Conservation (phyloP, 208 protist genomes). For the Polymyxa betae region DNA sequence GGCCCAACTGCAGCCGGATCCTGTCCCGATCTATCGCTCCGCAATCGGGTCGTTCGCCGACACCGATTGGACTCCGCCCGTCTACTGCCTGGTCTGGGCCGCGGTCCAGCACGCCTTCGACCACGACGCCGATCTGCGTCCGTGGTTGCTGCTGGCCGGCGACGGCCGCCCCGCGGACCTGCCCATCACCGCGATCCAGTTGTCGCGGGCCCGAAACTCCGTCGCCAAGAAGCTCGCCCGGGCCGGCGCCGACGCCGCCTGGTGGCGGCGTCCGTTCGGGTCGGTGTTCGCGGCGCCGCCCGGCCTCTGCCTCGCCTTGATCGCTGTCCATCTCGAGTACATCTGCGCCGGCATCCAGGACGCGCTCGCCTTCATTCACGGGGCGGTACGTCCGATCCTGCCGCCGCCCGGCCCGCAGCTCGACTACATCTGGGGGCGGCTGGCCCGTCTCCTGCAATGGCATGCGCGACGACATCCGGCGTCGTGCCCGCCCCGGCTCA, state of each 20-base stretch:
- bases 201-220: neutral
- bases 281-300: neutral
- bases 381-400: neutral
- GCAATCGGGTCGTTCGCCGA: no score
- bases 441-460: neutral
- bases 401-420: slow-evolving; percentile 31
- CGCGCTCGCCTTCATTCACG: neutral
- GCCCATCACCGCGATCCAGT: neutral
- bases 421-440: neutral
- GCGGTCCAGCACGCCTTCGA: neutral
- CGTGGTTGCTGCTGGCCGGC: neutral
- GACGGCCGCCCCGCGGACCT: neutral
- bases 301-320: neutral
- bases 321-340: neutral
- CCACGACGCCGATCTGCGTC: neutral
- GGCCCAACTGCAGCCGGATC: neutral
- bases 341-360: neutral
- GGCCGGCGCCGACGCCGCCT: neutral
- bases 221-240: neutral
- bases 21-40: no score
- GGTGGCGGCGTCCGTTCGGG: neutral
- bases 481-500: neutral
- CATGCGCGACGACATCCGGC: neutral
- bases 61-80: neutral
- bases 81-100: neutral